phyloP scores from a whole-genome alignment of 1,284 basidiomycete species.

The Ceraceosorus guamensis region DNA sequence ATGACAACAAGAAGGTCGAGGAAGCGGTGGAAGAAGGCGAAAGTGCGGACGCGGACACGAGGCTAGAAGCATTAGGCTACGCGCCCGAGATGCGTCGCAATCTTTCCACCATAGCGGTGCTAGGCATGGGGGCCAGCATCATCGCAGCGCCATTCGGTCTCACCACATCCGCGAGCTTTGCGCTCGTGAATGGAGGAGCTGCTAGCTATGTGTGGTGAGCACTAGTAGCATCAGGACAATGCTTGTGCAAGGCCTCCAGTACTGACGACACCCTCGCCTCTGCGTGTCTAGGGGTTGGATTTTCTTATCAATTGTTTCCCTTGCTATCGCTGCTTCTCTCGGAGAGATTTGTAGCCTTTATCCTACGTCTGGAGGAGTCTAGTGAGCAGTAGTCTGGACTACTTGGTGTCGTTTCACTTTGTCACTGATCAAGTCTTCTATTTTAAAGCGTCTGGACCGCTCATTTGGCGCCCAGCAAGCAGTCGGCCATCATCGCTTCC shows the following conservation, averaged over 20 bases:
- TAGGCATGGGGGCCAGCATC: constrained; percentile 51
- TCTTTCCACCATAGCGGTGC: constrained; percentile 52
- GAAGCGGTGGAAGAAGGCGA: no score
- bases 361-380: constrained; percentile 52
- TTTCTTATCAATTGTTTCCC: constrained; percentile 51
- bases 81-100: constrained; percentile 51
- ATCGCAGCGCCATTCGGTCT: constrained; percentile 51
- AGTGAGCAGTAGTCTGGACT: constrained; percentile 48
- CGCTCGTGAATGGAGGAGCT: constrained; percentile 50
- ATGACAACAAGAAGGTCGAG: no score
- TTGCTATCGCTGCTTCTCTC: constrained; percentile 51
- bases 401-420: constrained; percentile 7
- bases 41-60: not conserved
- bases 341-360: constrained; percentile 53
- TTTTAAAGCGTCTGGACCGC: constrained; percentile 19
- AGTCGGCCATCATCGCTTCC: constrained; percentile 49
- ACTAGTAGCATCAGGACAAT: constrained; percentile 29
- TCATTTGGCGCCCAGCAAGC: constrained; percentile 49
- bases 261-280: no score
- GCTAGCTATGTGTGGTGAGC: constrained; percentile 48
- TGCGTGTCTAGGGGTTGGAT: constrained; percentile 45
- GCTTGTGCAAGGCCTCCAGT: constrained; percentile 7
- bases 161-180: constrained; percentile 50
- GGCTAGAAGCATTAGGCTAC: constrained; percentile 47
- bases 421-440: not conserved